A percentile compares a stretch with the other conserved stretches of the same genome.
Conservation (phyloP, 441 rosid genomes). For the Bocquillonia castaneifolia region DNA sequence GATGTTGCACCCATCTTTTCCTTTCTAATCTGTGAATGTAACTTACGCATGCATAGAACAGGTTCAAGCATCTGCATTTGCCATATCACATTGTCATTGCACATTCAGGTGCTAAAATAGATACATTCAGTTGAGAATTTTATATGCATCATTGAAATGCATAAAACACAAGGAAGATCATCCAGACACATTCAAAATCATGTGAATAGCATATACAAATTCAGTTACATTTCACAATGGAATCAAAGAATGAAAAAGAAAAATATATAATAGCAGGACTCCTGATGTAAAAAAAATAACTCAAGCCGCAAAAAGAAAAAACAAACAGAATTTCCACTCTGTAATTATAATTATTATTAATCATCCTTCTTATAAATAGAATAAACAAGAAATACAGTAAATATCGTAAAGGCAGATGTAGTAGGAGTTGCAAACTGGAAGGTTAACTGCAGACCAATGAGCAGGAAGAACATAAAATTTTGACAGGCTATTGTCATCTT, state of each 20-base stretch:
- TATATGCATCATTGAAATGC: neutral
- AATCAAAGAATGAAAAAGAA: neutral
- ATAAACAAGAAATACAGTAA: no score
- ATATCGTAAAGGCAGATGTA: no score
- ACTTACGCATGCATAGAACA: constrained; percentile 32
- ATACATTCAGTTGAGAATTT: neutral
- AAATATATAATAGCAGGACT: neutral
- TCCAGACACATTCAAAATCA: neutral
- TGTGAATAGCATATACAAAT: neutral
- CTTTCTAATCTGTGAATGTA: constrained; percentile 30
- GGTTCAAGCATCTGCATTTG: constrained; percentile 48
- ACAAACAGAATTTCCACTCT: neutral
- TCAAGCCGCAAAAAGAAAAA: neutral
- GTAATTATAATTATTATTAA: no score
- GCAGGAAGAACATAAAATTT: neutral
- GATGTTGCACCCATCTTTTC: constrained; percentile 22
- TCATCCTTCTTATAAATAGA: neutral
- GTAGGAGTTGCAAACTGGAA: no score
- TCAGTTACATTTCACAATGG: neutral
- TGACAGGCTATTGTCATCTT: neutral
- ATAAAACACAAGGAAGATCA: neutral
- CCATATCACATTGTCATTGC: constrained; percentile 11
- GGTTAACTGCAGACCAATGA: neutral
- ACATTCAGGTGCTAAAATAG: constrained; percentile 2
- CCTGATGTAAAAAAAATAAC: no score